Conservation (phyloP, 192 early-diverging fungal species). For the Entomortierella parvispora region DNA sequence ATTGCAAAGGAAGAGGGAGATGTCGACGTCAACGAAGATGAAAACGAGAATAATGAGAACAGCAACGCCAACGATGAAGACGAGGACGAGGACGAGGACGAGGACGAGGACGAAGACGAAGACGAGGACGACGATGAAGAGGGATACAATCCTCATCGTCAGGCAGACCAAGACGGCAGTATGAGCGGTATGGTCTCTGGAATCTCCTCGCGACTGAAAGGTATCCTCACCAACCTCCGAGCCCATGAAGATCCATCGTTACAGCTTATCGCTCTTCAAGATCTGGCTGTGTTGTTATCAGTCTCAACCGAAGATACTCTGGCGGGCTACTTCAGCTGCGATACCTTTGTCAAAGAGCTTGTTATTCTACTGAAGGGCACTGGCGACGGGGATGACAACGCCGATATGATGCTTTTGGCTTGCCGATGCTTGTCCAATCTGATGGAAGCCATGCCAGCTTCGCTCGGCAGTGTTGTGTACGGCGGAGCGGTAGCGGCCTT, state of each 20-base stretch:
- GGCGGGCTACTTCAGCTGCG: conserved; percentile 69
- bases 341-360: conserved; percentile 74
- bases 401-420: conserved; percentile 88
- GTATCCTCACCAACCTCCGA: conserved; percentile 69
- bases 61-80: conserved; percentile 21
- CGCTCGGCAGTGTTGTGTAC: conserved; percentile 70
- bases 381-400: conserved; percentile 59
- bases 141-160: conserved; percentile 36
- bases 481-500: conserved; percentile 76
- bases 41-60: not conserved
- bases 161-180: conserved; percentile 50
- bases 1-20: not conserved
- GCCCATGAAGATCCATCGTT: conserved; percentile 65
- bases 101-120: conserved; percentile 47
- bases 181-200: conserved; percentile 54
- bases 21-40: not conserved
- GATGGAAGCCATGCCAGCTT: conserved; percentile 86
- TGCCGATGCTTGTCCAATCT: conserved; percentile 92
- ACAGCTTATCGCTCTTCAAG: conserved; percentile 89
- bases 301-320: conserved; percentile 81
- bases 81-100: conserved; percentile 38
- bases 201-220: conserved; percentile 59
- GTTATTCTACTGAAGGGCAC: conserved; percentile 67
- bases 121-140: conserved; percentile 55
- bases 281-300: conserved; percentile 78